A percentile compares a stretch with the other conserved stretches of the same genome.
phyloP scores from a whole-genome alignment of 495 filamentous ascomycete genomes.

The Patellaria atrata region DNA sequence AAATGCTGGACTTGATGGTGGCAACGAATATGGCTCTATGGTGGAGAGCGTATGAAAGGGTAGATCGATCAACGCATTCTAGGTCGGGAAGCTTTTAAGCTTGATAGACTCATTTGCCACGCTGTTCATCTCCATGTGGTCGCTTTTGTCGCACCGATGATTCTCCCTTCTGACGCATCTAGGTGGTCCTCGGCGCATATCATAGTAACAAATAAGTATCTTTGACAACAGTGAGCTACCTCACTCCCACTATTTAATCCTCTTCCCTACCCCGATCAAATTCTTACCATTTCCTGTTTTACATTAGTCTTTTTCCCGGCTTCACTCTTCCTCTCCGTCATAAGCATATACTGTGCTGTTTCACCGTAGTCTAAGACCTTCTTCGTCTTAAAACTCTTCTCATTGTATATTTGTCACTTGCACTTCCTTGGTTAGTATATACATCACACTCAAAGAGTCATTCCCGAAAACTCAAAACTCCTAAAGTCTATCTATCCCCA shows the following conservation, averaged over 20 bases:
- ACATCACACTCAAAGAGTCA: background rate
- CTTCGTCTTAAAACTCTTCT: background rate
- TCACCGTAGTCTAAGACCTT: background rate
- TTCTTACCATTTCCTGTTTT: background rate
- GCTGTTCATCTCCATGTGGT: too few relatives aligned
- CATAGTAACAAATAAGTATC: too few relatives aligned
- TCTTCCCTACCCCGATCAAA: background rate
- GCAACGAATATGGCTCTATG: constrained; percentile 83
- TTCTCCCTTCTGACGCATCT: constrained; percentile 1
- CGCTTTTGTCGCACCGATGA: too few relatives aligned
- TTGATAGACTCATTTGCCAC: background rate
- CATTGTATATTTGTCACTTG: background rate
- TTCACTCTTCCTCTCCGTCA: background rate
- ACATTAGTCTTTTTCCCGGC: background rate
- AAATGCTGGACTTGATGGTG: constrained; percentile 89
- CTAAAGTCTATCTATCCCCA: background rate
- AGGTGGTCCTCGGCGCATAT: background rate
- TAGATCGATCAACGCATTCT: constrained; percentile 6
- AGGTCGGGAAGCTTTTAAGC: constrained; percentile 1
- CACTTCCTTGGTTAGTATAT: background rate
- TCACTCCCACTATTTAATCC: too few relatives aligned
- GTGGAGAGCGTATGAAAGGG: constrained; percentile 76
- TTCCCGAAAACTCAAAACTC: background rate
- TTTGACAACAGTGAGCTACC: too few relatives aligned
- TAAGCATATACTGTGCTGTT: background rate